Evolutionary conservation across 306 rosid species (phyloP).

Genomic region (Albizia julibrissin): DNA sequence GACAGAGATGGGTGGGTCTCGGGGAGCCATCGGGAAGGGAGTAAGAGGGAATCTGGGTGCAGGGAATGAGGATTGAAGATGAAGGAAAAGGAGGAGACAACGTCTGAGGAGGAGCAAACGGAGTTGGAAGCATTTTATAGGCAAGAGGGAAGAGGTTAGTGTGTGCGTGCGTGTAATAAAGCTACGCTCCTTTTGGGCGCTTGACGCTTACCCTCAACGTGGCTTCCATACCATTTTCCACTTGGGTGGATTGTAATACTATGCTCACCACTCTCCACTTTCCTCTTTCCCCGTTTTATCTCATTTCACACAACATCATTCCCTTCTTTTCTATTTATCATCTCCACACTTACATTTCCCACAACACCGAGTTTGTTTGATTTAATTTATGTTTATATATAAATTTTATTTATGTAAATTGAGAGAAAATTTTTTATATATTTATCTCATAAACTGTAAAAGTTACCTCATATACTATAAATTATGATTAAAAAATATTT

Average conservation of each 20-base stretch:
- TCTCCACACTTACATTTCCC: too few relatives aligned
- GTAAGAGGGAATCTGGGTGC: too few relatives aligned
- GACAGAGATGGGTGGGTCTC: conserved; percentile 30
- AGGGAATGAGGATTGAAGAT: neutral
- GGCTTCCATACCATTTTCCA: conserved; percentile 58
- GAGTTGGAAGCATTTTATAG: conserved; percentile 40
- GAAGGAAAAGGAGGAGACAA: conserved; percentile 22
- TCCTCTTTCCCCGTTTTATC: neutral
- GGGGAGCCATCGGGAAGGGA: conserved; percentile 52
- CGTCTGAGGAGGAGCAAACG: conserved; percentile 30
- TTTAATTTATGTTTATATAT: too few relatives aligned
- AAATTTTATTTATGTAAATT: too few relatives aligned
- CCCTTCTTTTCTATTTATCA: neutral
- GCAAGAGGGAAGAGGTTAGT: conserved; percentile 7
- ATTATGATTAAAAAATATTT: too few relatives aligned
- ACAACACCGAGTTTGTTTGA: too few relatives aligned
- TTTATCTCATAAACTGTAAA: too few relatives aligned
- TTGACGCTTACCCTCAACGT: conserved; percentile 43
- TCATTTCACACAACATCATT: neutral
- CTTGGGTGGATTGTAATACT: conserved; percentile 21
- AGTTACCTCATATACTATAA: too few relatives aligned
- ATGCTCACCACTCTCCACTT: conserved; percentile 30
- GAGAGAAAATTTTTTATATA: too few relatives aligned
- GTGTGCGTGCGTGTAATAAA: conserved; percentile 37
- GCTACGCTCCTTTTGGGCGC: conserved; percentile 69